These are phyloP conservation scores for Panus rudis DNA, from an alignment of 768 basidiomycete species.

Conservation along the genomic window DNA sequence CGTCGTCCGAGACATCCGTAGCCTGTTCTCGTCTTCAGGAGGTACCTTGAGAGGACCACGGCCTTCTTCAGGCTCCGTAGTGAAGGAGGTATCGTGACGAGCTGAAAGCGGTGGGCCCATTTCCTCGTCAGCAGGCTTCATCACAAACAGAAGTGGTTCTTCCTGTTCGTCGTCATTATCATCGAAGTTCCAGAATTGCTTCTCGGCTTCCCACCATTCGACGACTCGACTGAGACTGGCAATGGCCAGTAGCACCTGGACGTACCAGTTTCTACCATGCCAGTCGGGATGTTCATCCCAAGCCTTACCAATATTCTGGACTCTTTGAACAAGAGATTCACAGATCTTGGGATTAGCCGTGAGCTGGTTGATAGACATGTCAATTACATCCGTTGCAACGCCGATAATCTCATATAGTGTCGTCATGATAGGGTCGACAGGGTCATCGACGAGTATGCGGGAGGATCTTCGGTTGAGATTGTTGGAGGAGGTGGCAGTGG, in stretches of 20 bases:
- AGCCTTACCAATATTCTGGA: slow-evolving; percentile 85
- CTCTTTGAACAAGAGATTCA: slow-evolving; percentile 80
- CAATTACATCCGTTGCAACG: slow-evolving; percentile 88
- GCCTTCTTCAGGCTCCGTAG: slow-evolving; percentile 23
- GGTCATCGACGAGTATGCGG: slow-evolving; percentile 77
- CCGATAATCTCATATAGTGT: slow-evolving; percentile 88
- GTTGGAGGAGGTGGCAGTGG: slow-evolving; percentile 49
- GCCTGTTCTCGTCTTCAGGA: slow-evolving; percentile 44
- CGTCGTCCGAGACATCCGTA: slow-evolving; percentile 42
- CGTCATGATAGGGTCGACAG: slow-evolving; percentile 82
- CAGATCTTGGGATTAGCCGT: slow-evolving; percentile 81
- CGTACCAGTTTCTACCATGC: slow-evolving; percentile 98
- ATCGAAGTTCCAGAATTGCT: slow-evolving; percentile 99
- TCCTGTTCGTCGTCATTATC: slow-evolving; percentile 86
- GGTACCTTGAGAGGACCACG: slow-evolving; percentile 34
- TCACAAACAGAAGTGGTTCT: slow-evolving; percentile 88
- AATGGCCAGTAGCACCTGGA: slow-evolving; percentile 90
- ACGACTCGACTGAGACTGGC: slow-evolving; percentile 94
- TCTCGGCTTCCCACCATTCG: slow-evolving; percentile 99
- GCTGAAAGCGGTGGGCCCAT: slow-evolving; percentile 30
- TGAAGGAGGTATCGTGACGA: slow-evolving; percentile 26
- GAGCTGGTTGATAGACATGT: slow-evolving; percentile 83
- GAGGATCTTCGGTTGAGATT: slow-evolving; percentile 73
- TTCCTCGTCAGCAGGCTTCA: slow-evolving; percentile 75
- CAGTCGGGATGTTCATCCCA: slow-evolving; percentile 99